Conservation (phyloP, 2,329 filamentous ascomycete species). For the Aspergillus niger region DNA sequence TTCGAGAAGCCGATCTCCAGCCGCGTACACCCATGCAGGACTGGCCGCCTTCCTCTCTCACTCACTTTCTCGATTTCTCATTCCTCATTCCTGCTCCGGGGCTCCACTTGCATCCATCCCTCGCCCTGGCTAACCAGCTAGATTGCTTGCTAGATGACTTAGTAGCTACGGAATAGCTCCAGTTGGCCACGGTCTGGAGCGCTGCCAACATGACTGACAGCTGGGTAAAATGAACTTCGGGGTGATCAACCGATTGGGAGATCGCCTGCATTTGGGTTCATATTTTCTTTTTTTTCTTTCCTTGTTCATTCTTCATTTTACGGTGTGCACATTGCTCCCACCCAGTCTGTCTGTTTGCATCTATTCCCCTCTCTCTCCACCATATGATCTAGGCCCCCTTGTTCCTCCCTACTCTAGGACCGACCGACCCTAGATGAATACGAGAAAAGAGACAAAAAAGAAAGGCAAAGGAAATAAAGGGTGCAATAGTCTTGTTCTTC, state of each 20-base stretch:
- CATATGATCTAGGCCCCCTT: background rate
- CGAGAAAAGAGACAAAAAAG: too few species aligned
- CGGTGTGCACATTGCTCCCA: background rate
- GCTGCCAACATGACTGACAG: background rate
- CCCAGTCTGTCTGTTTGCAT: background rate
- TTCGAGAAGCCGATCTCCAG: conserved; percentile 16
- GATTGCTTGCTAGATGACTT: background rate
- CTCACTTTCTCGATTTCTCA: too few species aligned
- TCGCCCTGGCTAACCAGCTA: background rate
- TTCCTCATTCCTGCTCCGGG: background rate
- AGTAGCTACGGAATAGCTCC: background rate
- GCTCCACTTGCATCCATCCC: conserved; percentile 8
- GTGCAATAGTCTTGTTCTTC: background rate
- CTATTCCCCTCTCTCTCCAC: background rate
- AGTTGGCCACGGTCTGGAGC: conserved; percentile 9
- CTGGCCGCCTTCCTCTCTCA: background rate
- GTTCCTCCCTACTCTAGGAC: background rate
- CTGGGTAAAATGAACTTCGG: background rate
- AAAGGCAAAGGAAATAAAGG: background rate
- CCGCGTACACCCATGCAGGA: conserved; percentile 6
- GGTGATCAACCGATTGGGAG: background rate
- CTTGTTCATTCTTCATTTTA: background rate
- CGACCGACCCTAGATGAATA: background rate
- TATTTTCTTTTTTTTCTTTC: background rate
- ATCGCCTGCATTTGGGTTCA: background rate